These are phyloP conservation scores for Cordia subcordata DNA, from an alignment of 257 asterid genomes.

Conservation along the genomic window DNA sequence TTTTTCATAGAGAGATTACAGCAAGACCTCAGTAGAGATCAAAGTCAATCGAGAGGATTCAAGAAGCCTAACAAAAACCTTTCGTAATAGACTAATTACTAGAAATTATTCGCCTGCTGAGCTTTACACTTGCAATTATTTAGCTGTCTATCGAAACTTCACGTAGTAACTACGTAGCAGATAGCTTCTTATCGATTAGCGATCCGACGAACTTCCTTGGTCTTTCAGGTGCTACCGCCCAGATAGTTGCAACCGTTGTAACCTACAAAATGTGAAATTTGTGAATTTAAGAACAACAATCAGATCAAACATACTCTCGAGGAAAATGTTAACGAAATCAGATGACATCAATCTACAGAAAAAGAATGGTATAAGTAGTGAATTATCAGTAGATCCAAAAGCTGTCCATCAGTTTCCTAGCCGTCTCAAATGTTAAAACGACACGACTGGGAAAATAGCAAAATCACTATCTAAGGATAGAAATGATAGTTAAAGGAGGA, in stretches of 20 bases:
- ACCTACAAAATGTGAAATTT: conserved; percentile 36
- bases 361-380: too few species aligned
- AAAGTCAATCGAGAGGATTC: too few species aligned
- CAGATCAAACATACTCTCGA: background rate
- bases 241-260: conserved; percentile 59
- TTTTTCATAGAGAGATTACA: background rate
- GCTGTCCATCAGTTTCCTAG: too few species aligned
- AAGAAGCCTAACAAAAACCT: background rate
- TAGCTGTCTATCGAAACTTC: background rate
- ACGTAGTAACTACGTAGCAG: background rate
- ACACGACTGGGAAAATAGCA: too few species aligned
- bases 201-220: conserved; percentile 4
- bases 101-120: background rate
- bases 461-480: too few species aligned
- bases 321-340: background rate
- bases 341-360: background rate
- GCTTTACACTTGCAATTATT: conserved; percentile 12
- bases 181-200: background rate
- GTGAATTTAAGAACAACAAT: background rate
- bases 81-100: background rate
- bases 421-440: too few species aligned
- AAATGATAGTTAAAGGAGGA: too few species aligned
- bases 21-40: too few species aligned
- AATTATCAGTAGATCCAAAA: too few species aligned
- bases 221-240: conserved; percentile 33